A percentile compares a stretch with the other conserved stretches of the same genome.
These are phyloP conservation scores for Cladophialophora bantiana DNA, from an alignment of 2,329 filamentous ascomycete species.

Conservation along the genomic window DNA sequence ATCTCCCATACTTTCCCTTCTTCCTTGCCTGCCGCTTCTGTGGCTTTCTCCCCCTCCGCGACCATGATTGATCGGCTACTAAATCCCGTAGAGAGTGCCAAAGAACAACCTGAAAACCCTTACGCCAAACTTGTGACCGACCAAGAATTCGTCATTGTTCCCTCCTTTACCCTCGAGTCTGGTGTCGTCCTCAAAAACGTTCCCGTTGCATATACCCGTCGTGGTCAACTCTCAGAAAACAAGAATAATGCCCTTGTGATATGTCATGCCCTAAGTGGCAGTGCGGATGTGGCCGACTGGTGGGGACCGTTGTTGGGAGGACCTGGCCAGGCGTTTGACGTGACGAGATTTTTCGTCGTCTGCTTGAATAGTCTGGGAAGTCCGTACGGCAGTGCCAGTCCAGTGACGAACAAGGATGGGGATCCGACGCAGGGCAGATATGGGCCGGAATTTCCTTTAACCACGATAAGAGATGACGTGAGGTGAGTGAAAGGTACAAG, in stretches of 20 bases:
- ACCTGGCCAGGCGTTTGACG: constrained; percentile 61
- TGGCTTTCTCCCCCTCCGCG: constrained; percentile 4
- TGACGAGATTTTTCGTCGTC: constrained; percentile 61
- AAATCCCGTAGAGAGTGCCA: constrained; percentile 63
- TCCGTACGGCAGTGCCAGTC: constrained; percentile 62
- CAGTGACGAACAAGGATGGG: constrained; percentile 80
- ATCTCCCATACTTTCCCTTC: constrained; percentile 32
- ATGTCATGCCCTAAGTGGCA: constrained; percentile 62
- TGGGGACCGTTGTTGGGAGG: constrained; percentile 63
- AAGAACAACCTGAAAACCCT: constrained; percentile 84
- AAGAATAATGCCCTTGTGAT: constrained; percentile 71
- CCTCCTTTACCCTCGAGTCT: constrained; percentile 90
- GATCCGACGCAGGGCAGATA: constrained; percentile 77
- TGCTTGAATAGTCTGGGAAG: constrained; percentile 63
- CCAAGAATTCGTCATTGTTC: constrained; percentile 84
- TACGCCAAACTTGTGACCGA: constrained; percentile 86
- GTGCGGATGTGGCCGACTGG: constrained; percentile 63
- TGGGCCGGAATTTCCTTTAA: constrained; percentile 94
- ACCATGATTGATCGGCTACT: constrained; percentile 50
- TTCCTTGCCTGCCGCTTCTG: constrained; percentile 12
- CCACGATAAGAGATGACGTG: constrained; percentile 94
- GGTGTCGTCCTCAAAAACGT: constrained; percentile 82
- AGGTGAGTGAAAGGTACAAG: constrained; percentile 64
- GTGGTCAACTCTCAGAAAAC: constrained; percentile 63
- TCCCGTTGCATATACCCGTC: constrained; percentile 69